phyloP scores from a whole-genome alignment of 2,329 filamentous ascomycete species.

The Aspergillus sp. region DNA sequence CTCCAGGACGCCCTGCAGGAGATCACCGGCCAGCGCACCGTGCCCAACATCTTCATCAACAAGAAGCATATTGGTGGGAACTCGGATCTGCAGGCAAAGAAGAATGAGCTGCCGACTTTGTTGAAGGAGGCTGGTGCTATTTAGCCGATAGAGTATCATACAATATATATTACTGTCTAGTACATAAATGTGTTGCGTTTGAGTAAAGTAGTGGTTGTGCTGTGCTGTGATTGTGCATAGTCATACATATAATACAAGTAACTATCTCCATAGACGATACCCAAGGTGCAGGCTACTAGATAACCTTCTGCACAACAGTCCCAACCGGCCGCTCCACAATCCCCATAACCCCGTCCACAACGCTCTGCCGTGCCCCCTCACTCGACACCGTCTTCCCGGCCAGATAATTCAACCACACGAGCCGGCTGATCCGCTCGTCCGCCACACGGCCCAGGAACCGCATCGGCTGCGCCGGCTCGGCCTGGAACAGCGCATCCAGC shows the following conservation, averaged over 20 bases:
- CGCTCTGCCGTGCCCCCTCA: conserved; percentile 73
- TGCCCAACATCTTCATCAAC: conserved; percentile 93
- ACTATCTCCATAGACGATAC: neutral
- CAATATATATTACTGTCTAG: too few relatives aligned
- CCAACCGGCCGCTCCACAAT: conserved; percentile 86
- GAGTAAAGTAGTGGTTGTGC: neutral
- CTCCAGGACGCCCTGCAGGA: conserved; percentile 81
- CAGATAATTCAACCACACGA: conserved; percentile 88
- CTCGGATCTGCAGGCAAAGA: conserved; percentile 74
- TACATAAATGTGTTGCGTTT: too few relatives aligned
- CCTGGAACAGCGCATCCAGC: conserved; percentile 65
- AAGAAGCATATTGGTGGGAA: conserved; percentile 95
- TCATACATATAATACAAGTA: conserved; percentile 3
- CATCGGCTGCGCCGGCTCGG: conserved; percentile 45
- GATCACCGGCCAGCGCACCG: conserved; percentile 79
- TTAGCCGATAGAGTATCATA: conserved; percentile 29
- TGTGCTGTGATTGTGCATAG: neutral
- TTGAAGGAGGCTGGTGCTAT: conserved; percentile 64
- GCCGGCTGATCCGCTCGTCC: conserved; percentile 76
- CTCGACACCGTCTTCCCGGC: conserved; percentile 84
- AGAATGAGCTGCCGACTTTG: conserved; percentile 61
- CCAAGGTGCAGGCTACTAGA: conserved; percentile 19
- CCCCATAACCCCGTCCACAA: conserved; percentile 83
- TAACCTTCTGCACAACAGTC: conserved; percentile 76
- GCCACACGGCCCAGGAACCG: conserved; percentile 66